Percentiles rank a stretch among this genome's conserved stretches.
phyloP scores from a whole-genome alignment of 768 basidiomycete genomes.

The Suillus subalutaceus region DNA sequence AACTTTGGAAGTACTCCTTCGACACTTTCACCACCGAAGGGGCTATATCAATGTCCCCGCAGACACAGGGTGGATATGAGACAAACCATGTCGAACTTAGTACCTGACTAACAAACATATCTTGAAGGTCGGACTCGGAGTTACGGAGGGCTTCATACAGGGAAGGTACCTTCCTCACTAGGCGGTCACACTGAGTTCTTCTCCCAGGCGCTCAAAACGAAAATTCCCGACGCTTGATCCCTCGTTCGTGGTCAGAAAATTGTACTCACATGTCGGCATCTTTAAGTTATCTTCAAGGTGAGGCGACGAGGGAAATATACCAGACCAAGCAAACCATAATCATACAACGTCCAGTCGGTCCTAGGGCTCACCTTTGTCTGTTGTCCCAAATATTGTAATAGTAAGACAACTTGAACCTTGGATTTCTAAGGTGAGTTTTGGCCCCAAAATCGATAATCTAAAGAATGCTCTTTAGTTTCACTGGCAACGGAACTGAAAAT shows the following conservation, averaged over 20 bases:
- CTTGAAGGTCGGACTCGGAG: background rate
- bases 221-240: background rate
- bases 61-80: constrained; percentile 39
- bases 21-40: constrained; percentile 49
- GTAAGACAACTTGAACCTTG: too few relatives aligned
- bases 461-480: background rate
- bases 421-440: background rate
- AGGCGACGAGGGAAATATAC: background rate
- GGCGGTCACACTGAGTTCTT: constrained; percentile 1
- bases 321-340: background rate
- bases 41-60: constrained; percentile 50
- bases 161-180: constrained; percentile 66
- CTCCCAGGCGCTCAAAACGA: background rate
- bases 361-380: background rate
- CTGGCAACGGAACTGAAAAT: too few relatives aligned
- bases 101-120: background rate
- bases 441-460: background rate
- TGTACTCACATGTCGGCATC: background rate
- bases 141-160: constrained; percentile 35
- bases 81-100: background rate
- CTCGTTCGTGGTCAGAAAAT: background rate
- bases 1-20: constrained; percentile 50
- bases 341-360: background rate
- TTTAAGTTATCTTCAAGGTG: background rate
- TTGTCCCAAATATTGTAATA: background rate